Evolutionary conservation across 2,329 filamentous ascomycete species (phyloP), one percentile per base, ranked within the genome.

Genomic region (Venturia aucupariae): DNA sequence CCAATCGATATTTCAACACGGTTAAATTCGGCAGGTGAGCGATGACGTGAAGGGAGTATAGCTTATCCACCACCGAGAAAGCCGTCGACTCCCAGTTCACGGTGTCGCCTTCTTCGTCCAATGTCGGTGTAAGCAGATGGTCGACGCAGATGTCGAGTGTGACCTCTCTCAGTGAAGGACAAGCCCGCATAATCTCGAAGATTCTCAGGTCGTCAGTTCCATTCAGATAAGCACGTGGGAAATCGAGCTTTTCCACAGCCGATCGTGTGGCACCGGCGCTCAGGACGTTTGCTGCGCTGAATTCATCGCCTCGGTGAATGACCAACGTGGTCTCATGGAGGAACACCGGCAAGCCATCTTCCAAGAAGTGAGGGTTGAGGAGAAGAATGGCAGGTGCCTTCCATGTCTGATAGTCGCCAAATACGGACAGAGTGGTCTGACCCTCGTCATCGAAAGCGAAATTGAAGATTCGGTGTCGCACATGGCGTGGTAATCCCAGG

Each of bases 31-130:
- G 51, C 51, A 57, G 2, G 10, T 22, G 51, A 10, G 51, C 30
- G 30, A 57, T n/a, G 24, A 57, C 7, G 30, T 30, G 10, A n/a
- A 57, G 5, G 6, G 51, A 57, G 10, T 57, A 57, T 30, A 11
- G 51, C 30, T 57, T 35, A 17, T 57, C 30, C 30, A 57, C 30
- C 5, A 35, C 15, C 15, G 19, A 35, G 51, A n/a, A 15, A 11
- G 51, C 27, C 51, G 22, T 57, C 27, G 51, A 27, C 51, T 57
- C 51, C 51, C 51, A 57, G 51, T 30, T n/a, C 30, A 57, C 51
- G 8, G 17, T 13, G 15, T n/a, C 17, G 3, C 51, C 51, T 35
- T 35, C 6, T 6, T 57, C 22, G 30, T 57, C 19, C 51, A 57
- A n/a, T 27, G 2, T 35, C 7, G 51, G 51, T 35, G 27, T 57